A percentile compares a stretch with the other conserved stretches of the same genome.
These are phyloP conservation scores for Cytospora leucostoma DNA, from an alignment of 2,329 filamentous ascomycete genomes.

Conservation along the genomic window DNA sequence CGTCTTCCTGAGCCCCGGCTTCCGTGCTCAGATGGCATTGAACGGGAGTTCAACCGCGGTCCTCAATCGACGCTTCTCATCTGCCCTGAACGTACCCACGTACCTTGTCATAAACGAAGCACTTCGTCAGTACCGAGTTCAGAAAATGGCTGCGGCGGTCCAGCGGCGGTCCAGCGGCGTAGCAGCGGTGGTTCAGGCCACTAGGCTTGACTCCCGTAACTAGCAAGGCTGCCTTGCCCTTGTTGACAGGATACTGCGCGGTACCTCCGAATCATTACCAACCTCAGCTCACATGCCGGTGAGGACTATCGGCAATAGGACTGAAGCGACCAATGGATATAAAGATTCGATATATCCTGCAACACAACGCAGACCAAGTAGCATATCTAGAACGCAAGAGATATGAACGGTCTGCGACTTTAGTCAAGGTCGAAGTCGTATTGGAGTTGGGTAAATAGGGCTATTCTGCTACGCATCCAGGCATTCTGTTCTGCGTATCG, in stretches of 20 bases:
- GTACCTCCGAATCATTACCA: not conserved
- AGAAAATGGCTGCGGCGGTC: slow-evolving; percentile 6
- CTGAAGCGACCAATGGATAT: not conserved
- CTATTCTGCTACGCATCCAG: no score
- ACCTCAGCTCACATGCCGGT: not conserved
- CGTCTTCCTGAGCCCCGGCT: not conserved
- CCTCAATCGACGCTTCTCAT: slow-evolving; percentile 6
- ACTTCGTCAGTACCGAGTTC: not conserved
- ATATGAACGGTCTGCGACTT: not conserved
- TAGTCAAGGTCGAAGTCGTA: not conserved
- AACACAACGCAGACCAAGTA: not conserved
- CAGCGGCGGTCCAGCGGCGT: not conserved
- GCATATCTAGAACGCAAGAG: not conserved
- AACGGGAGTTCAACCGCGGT: slow-evolving; percentile 9
- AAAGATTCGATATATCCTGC: not conserved
- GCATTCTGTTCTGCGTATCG: not conserved
- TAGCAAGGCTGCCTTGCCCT: slow-evolving; percentile 7
- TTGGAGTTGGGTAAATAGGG: not conserved
- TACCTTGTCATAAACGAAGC: not conserved
- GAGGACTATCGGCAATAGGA: not conserved
- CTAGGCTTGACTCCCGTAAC: slow-evolving; percentile 7
- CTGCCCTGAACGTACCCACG: not conserved
- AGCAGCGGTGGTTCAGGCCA: slow-evolving; percentile 3
- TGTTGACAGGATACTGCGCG: slow-evolving; percentile 1
- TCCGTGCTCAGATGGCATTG: not conserved